These are phyloP conservation scores for Colletotrichum abscissum DNA, from an alignment of 2,329 filamentous ascomycete genomes.

Conservation along the genomic window DNA sequence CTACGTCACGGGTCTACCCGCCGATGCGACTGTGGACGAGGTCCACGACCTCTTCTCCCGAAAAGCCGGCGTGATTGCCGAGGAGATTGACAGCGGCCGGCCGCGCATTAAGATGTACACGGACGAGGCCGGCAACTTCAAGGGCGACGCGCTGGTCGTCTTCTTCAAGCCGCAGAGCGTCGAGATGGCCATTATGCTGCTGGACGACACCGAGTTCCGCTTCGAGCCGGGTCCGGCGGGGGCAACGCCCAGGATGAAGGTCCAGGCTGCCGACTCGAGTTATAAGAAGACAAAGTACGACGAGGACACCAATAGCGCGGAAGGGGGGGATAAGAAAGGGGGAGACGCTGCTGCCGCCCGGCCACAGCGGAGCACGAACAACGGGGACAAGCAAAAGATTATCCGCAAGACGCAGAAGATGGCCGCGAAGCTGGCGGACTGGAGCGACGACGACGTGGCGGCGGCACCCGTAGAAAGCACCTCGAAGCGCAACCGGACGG, in stretches of 20 bases:
- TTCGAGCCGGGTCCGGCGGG: conserved; percentile 63
- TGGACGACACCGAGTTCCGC: conserved; percentile 86
- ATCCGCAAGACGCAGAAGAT: conserved; percentile 92
- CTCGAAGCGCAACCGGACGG: conserved; percentile 78
- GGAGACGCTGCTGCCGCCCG: conserved; percentile 49
- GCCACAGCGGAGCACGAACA: conserved; percentile 49
- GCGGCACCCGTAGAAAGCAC: conserved; percentile 56
- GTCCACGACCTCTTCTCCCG: conserved; percentile 84
- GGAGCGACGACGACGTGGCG: conserved; percentile 87
- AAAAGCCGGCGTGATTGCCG: conserved; percentile 90
- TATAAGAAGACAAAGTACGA: conserved; percentile 90
- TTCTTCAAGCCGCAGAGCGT: conserved; percentile 98
- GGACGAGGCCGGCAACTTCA: conserved; percentile 85
- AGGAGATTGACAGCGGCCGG: conserved; percentile 89
- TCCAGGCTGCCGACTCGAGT: conserved; percentile 86
- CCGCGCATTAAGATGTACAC: conserved; percentile 95
- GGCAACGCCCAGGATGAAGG: conserved; percentile 74
- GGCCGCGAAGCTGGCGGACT: conserved; percentile 91
- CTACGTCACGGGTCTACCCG: conserved; percentile 89
- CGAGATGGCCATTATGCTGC: conserved; percentile 81
- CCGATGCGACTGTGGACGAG: conserved; percentile 82
- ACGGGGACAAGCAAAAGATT: conserved; percentile 86
- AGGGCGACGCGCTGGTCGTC: conserved; percentile 91
- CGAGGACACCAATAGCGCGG: conserved; percentile 42
- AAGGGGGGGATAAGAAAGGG: conserved; percentile 33